Conservation (phyloP, 257 asterid species). For the Fraxinus cuspidata region DNA sequence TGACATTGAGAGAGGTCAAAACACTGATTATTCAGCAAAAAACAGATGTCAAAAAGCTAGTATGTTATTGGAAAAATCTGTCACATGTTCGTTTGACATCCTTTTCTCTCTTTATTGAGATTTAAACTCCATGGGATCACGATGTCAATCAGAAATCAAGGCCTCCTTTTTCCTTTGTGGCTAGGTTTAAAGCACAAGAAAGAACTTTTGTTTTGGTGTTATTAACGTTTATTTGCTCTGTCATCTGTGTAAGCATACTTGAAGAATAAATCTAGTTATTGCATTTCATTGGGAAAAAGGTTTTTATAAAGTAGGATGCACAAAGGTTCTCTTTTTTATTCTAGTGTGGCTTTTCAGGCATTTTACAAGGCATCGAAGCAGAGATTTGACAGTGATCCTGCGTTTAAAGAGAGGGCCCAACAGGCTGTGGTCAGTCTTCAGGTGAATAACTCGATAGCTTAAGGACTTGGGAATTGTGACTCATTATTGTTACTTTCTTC, state of each 20-base stretch:
- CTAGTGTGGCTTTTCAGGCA: constrained; percentile 44
- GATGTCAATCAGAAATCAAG: neutral
- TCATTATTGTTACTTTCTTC: constrained; percentile 4
- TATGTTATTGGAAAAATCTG: neutral
- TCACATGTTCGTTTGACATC: neutral
- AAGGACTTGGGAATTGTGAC: constrained; percentile 11
- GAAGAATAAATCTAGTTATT: constrained; percentile 4
- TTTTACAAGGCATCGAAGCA: constrained; percentile 90
- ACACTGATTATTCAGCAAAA: neutral
- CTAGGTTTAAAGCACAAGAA: neutral
- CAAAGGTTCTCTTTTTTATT: constrained; percentile 14
- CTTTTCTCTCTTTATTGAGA: constrained; percentile 1
- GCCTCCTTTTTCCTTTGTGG: neutral
- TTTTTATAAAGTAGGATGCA: neutral
- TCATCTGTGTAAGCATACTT: neutral
- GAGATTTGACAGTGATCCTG: constrained; percentile 77
- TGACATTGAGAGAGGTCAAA: neutral
- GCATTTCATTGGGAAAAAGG: neutral
- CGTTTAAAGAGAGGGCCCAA: constrained; percentile 85
- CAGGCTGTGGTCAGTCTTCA: constrained; percentile 92
- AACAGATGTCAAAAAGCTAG: neutral
- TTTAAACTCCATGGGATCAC: constrained; percentile 3
- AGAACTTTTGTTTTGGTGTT: neutral
- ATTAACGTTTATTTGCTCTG: neutral
- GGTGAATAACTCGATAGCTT: constrained; percentile 45